Evolutionary conservation across 2,329 filamentous ascomycete species (phyloP), one percentile per base, ranked within the genome.

Genomic region (Fusarium setosum): DNA sequence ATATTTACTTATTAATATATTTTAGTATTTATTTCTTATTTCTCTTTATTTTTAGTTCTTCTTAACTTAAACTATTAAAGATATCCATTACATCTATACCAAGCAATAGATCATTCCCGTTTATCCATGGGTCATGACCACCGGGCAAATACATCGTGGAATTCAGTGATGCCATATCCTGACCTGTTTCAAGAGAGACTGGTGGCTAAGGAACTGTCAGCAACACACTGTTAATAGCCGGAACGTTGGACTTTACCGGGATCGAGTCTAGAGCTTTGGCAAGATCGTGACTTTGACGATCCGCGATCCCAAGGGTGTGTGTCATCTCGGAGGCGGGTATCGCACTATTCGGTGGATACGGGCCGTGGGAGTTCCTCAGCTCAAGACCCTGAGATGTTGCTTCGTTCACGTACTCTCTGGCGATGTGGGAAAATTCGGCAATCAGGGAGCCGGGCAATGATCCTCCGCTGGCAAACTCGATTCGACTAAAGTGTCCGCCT

Each of bases 81-180:
- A 71, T 67, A 13, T 71, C 66, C 68, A 71, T 70, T 12, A 71
- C 63, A 42, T 71, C 60, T 24, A 71, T 65, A 0, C 68, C 68
- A 13, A 65, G 58, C 6, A 71, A 32, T 1, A 61, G 54, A 8
- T 71, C 65, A 10, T 54, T 66, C 6, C 61, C 65, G 1, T 38
- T 23, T 12, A 64, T 62, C 68, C 68, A 71, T 0, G 65, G 38
- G 1, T 59, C 67, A 12, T 70, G 65, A 5, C 47, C n/a, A n/a
- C n/a, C 13, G 1, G 57, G 57, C 2, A 52, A 34, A 18, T 67
- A 65, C 2, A 56, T 23, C 18, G 63, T 58, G 6, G 56, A 53
- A 18, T 47, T 18, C 1, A 61, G 40, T 1, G 61, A 42, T 1
- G 45, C 29, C 21, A 42, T 49, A 9, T 35, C 37, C 2, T 58